phyloP scores from a whole-genome alignment of 352 stramenopile species.

The Phytopythium mirpurense region DNA sequence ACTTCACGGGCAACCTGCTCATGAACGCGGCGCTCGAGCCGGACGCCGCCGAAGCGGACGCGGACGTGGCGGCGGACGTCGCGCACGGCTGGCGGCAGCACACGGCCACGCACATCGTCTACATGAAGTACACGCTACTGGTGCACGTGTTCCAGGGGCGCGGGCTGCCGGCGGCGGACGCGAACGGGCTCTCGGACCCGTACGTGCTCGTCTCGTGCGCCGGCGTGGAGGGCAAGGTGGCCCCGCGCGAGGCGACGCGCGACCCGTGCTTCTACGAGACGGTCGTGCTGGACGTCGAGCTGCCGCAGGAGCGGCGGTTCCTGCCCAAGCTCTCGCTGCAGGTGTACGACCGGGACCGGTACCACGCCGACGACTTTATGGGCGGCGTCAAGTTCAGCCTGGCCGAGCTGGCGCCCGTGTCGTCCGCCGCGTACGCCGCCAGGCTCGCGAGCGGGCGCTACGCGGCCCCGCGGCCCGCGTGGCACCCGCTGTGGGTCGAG shows the following conservation, averaged over 20 bases:
- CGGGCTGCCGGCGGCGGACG: slow-evolving; percentile 62
- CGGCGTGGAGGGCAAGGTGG: slow-evolving; percentile 59
- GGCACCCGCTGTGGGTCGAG: slow-evolving; percentile 64
- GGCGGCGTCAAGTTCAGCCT: slow-evolving; percentile 54
- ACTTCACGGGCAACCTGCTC: slow-evolving; percentile 81
- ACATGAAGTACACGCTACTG: slow-evolving; percentile 78
- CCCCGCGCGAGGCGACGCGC: slow-evolving; percentile 52
- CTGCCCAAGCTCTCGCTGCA: slow-evolving; percentile 70
- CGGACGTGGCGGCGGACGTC: slow-evolving; percentile 18
- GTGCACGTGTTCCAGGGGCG: slow-evolving; percentile 82
- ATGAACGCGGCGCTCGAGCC: slow-evolving; percentile 67
- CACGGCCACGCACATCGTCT: slow-evolving; percentile 42
- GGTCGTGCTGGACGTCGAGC: slow-evolving; percentile 61
- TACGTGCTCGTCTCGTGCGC: slow-evolving; percentile 85
- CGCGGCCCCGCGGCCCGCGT: slow-evolving; percentile 50
- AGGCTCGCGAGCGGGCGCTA: slow-evolving; percentile 44
- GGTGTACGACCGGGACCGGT: slow-evolving; percentile 75
- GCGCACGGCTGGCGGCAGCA: slow-evolving; percentile 54
- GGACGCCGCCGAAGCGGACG: slow-evolving; percentile 20
- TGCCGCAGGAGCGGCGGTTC: slow-evolving; percentile 60
- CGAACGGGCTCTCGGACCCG: slow-evolving; percentile 70
- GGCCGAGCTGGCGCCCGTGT: slow-evolving; percentile 51
- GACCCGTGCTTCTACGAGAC: slow-evolving; percentile 87
- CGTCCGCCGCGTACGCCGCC: slow-evolving; percentile 51
- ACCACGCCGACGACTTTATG: slow-evolving; percentile 68